Conservation (phyloP, 2,329 filamentous ascomycete species). For the Fusarium avenaceum region DNA sequence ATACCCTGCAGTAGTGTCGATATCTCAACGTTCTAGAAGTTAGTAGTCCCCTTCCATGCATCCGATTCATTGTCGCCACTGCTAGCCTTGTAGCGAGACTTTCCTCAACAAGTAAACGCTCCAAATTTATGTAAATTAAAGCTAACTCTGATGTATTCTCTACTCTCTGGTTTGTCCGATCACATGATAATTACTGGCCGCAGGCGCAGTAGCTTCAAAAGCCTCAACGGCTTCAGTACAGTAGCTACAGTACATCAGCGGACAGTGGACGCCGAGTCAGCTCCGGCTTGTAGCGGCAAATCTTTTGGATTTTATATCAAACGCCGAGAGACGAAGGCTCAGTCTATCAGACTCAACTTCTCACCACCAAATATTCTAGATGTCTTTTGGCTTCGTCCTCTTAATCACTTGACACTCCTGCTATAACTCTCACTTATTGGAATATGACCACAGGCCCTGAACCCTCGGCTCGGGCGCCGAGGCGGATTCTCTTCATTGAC, state of each 20-base stretch:
- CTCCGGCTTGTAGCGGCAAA: conserved; percentile 49
- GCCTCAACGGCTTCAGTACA: conserved; percentile 12
- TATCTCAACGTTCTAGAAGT: conserved; percentile 13
- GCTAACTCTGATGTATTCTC: conserved; percentile 9
- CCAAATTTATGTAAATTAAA: not conserved
- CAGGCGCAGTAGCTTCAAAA: conserved; percentile 5
- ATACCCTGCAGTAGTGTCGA: not conserved
- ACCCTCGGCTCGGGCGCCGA: conserved; percentile 32
- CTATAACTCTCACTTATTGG: not conserved
- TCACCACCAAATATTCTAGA: not conserved
- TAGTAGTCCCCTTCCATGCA: conserved; percentile 14
- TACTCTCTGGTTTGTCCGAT: conserved; percentile 12
- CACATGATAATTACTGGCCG: conserved; percentile 29
- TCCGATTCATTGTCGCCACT: conserved; percentile 27
- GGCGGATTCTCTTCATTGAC: conserved; percentile 86
- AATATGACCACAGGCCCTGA: conserved; percentile 44
- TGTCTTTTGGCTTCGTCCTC: not conserved
- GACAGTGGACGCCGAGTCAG: conserved; percentile 39
- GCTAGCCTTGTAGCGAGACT: conserved; percentile 30
- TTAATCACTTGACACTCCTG: not conserved
- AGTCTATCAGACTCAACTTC: conserved; percentile 9
- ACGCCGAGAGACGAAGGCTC: conserved; percentile 21
- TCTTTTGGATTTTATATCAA: conserved; percentile 30
- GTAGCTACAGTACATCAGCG: no score
- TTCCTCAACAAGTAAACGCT: not conserved